phyloP scores from a whole-genome alignment of 2,329 filamentous ascomycete species.

The Nemania bipapillata region DNA sequence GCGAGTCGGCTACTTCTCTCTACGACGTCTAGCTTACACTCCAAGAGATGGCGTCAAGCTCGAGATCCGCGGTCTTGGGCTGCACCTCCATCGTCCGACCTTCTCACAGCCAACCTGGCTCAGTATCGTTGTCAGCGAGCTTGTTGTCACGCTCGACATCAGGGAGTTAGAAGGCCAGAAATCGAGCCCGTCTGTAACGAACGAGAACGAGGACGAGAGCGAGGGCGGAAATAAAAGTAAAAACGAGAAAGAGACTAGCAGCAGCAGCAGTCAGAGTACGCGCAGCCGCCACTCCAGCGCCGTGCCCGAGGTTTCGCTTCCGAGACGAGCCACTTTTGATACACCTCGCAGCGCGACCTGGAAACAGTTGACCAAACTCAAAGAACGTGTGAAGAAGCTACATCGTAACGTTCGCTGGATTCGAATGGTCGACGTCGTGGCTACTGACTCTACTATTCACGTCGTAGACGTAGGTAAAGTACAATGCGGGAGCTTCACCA shows the following conservation, averaged over 20 bases:
- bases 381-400: constrained; percentile 85
- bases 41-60: constrained; percentile 88
- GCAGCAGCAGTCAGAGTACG: constrained; percentile 40
- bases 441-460: constrained; percentile 79
- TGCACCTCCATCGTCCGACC: constrained; percentile 90
- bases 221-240: constrained; percentile 34
- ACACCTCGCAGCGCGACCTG: constrained; percentile 75
- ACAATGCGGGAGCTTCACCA: constrained; percentile 83
- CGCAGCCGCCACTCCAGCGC: constrained; percentile 39
- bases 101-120: constrained; percentile 98
- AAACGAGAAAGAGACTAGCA: too few species aligned
- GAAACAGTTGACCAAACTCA: constrained; percentile 79
- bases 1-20: constrained; percentile 89
- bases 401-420: constrained; percentile 91
- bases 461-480: constrained; percentile 84
- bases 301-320: constrained; percentile 48
- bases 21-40: constrained; percentile 89
- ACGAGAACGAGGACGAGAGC: constrained; percentile 23
- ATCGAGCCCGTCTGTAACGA: constrained; percentile 48
- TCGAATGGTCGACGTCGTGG: constrained; percentile 86
- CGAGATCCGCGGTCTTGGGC: constrained; percentile 86
- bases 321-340: constrained; percentile 48
- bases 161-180: constrained; percentile 69
- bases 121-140: constrained; percentile 86
- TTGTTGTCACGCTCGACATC: constrained; percentile 84